Conservation (phyloP, 495 filamentous ascomycete species). For the Penicillium roqueforti region DNA sequence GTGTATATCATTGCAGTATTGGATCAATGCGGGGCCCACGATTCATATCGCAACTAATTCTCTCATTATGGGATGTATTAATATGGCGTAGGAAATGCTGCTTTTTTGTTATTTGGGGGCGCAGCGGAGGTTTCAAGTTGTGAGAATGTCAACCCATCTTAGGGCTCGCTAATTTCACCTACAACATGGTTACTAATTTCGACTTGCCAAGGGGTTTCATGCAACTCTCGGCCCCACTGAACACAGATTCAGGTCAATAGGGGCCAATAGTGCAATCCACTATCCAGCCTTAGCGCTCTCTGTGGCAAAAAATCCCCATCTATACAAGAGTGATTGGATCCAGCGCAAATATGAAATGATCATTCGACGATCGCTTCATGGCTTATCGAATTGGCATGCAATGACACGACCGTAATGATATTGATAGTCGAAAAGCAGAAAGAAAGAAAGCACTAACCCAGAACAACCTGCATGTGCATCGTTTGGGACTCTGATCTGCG, state of each 20-base stretch:
- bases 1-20: not conserved
- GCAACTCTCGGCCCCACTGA: not conserved
- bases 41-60: not conserved
- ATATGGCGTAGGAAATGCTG: too few species aligned
- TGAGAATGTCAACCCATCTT: not conserved
- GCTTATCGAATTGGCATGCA: not conserved
- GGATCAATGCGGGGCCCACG: too few species aligned
- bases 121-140: not conserved
- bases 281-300: constrained; percentile 14
- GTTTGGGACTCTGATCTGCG: not conserved
- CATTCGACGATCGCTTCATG: not conserved
- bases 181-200: not conserved
- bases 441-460: not conserved
- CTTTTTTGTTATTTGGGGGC: not conserved
- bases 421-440: not conserved
- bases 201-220: not conserved
- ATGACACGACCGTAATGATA: not conserved
- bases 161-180: not conserved
- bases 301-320: not conserved
- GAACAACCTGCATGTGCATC: not conserved
- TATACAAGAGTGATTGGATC: not conserved
- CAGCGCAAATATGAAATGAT: not conserved
- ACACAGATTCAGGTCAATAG: constrained; percentile 16
- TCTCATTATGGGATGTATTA: too few species aligned
- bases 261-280: constrained; percentile 24